These are phyloP conservation scores for Maudiozyma barnettii DNA, from an alignment of 805 yeast species.

Conservation along the genomic window DNA sequence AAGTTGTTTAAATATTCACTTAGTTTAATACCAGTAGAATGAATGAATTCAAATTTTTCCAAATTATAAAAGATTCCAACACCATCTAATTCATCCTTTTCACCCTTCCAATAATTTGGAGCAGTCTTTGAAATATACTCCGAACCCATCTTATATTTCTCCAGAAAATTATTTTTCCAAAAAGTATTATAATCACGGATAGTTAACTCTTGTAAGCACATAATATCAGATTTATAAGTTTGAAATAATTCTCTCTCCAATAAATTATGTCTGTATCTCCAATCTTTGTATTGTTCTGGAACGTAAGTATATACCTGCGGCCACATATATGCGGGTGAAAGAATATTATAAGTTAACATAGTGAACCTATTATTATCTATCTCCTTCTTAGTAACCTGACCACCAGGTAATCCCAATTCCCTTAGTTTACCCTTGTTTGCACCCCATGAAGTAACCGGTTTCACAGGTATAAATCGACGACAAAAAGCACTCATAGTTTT, in stretches of 20 bases:
- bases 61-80: constrained; percentile 45
- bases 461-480: constrained; percentile 6
- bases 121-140: constrained; percentile 40
- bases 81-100: constrained; percentile 45
- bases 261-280: constrained; percentile 41
- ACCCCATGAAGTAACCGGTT: not conserved
- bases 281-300: constrained; percentile 36
- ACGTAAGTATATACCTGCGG: constrained; percentile 44
- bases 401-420: not conserved
- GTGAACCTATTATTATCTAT: constrained; percentile 15
- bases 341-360: constrained; percentile 37
- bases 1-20: constrained; percentile 26
- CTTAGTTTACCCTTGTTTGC: not conserved
- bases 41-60: constrained; percentile 36
- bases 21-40: constrained; percentile 29
- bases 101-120: constrained; percentile 45
- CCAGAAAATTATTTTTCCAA: constrained; percentile 31
- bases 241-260: constrained; percentile 31
- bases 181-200: constrained; percentile 30
- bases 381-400: not conserved
- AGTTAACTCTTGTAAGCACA: constrained; percentile 53
- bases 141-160: constrained; percentile 35
- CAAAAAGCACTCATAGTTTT: not conserved
- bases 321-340: constrained; percentile 54
- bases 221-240: constrained; percentile 39